Conservation (phyloP, 805 yeast species). For the Kuraishia floccosa region DNA sequence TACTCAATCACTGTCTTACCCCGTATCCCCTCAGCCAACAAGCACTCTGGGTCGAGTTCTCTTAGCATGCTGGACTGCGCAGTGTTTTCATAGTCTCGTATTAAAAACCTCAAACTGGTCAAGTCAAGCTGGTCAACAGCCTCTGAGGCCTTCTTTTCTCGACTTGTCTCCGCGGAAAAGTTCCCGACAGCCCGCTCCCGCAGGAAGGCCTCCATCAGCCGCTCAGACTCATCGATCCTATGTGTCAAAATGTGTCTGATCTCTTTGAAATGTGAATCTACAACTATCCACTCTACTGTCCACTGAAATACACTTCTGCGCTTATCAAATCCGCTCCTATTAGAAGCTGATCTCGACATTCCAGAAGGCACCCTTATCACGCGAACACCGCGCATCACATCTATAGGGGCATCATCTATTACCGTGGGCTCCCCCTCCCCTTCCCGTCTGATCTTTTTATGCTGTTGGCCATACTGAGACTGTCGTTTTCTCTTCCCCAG, state of each 20-base stretch:
- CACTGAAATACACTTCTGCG: constrained; percentile 51
- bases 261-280: constrained; percentile 13
- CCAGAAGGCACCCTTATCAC: constrained; percentile 58
- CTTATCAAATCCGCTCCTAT: constrained; percentile 64
- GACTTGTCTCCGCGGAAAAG: no score
- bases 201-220: constrained; percentile 29
- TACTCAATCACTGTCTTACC: constrained; percentile 62
- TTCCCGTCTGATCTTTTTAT: constrained; percentile 14
- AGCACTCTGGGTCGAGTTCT: constrained; percentile 16
- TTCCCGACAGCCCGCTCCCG: constrained; percentile 9
- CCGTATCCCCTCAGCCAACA: constrained; percentile 19
- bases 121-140: no score
- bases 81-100: constrained; percentile 1
- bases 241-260: constrained; percentile 18
- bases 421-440: constrained; percentile 9
- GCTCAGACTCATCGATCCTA: constrained; percentile 25
- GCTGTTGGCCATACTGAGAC: constrained; percentile 4
- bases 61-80: constrained; percentile 18
- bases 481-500: constrained; percentile 5
- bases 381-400: constrained; percentile 53
- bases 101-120: no score
- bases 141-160: no score
- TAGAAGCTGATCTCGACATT: constrained; percentile 54
- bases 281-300: constrained; percentile 68
- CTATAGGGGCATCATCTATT: constrained; percentile 11